phyloP scores from a whole-genome alignment of 768 basidiomycete genomes.

The Porpolomopsis calyptriformis region DNA sequence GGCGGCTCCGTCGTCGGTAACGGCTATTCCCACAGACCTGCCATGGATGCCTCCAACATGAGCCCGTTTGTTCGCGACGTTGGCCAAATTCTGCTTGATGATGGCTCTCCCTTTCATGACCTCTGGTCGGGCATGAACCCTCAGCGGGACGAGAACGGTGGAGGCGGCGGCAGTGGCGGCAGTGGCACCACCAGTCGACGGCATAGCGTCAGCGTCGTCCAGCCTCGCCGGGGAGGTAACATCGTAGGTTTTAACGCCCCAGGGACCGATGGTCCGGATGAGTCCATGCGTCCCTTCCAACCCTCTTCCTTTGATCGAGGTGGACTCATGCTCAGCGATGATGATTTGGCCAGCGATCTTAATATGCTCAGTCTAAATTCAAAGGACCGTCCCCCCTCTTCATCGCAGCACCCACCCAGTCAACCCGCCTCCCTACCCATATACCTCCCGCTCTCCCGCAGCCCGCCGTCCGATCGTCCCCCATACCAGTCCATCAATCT shows the following conservation, averaged over 20 bases:
- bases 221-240: constrained; percentile 54
- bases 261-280: constrained; percentile 30
- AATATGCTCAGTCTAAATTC: constrained; percentile 48
- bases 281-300: constrained; percentile 23
- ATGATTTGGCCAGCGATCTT: constrained; percentile 68
- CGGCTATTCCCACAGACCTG: constrained; percentile 35
- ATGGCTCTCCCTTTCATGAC: constrained; percentile 60
- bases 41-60: constrained; percentile 60
- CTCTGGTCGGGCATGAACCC: constrained; percentile 66
- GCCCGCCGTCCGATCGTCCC: constrained; percentile 44
- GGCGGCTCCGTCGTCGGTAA: constrained; percentile 32
- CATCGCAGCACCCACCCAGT: constrained; percentile 45
- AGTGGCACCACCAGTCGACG: constrained; percentile 77
- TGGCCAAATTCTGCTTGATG: constrained; percentile 64
- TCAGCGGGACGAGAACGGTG: constrained; percentile 51
- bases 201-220: constrained; percentile 77
- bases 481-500: constrained; percentile 55
- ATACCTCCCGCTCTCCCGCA: constrained; percentile 58
- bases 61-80: constrained; percentile 81
- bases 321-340: constrained; percentile 63
- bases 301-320: constrained; percentile 33
- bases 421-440: constrained; percentile 71
- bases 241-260: constrained; percentile 62
- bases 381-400: constrained; percentile 28
- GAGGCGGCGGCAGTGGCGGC: constrained; percentile 46